phyloP scores from a whole-genome alignment of 2,329 filamentous ascomycete genomes.

The Xylaria sp. region DNA sequence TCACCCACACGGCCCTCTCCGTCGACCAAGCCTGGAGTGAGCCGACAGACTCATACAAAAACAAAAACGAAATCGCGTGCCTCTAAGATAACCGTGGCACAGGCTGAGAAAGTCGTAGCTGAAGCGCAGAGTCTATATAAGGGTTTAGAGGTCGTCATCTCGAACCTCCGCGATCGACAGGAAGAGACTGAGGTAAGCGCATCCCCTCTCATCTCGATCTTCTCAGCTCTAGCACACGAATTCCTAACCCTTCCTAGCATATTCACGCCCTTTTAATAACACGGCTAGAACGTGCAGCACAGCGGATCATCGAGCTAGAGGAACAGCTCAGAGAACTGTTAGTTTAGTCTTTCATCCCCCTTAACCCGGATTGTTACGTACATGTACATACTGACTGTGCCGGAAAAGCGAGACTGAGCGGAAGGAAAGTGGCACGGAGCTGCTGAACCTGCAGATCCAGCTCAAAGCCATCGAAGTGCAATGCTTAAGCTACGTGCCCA shows the following conservation, averaged over 20 bases:
- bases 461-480: conserved; percentile 68
- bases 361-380: background rate
- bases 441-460: conserved; percentile 66
- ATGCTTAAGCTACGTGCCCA: conserved; percentile 53
- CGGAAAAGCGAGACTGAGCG: conserved; percentile 58
- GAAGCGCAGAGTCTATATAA: conserved; percentile 54
- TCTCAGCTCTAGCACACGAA: conserved; percentile 2
- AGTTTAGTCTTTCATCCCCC: conserved; percentile 31
- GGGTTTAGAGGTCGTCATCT: conserved; percentile 56
- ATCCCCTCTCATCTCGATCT: background rate
- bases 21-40: conserved; percentile 19
- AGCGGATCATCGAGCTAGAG: conserved; percentile 65
- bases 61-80: conserved; percentile 1
- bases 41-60: background rate
- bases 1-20: conserved; percentile 26
- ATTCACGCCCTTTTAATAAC: conserved; percentile 66
- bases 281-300: conserved; percentile 61
- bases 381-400: conserved; percentile 20
- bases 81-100: conserved; percentile 26
- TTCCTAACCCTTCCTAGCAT: conserved; percentile 51
- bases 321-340: conserved; percentile 63
- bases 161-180: conserved; percentile 58
- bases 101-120: conserved; percentile 44
- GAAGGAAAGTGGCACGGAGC: conserved; percentile 62
- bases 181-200: conserved; percentile 63